Evolutionary conservation across 2,329 filamentous ascomycete species (phyloP).

Genomic region (Ramularia collo-cygni): DNA sequence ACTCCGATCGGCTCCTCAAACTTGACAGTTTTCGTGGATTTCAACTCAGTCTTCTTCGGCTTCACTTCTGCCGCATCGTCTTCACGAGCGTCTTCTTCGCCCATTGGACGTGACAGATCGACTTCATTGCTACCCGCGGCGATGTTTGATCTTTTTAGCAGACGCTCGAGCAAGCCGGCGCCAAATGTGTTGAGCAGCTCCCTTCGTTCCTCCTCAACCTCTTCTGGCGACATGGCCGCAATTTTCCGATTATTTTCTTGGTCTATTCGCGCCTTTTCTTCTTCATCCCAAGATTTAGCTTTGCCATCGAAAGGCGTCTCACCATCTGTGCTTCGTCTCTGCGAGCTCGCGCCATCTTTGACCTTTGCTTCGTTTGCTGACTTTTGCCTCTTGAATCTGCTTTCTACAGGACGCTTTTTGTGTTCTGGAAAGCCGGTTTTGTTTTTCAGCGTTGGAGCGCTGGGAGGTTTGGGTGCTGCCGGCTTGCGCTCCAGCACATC

Average conservation of each 20-base stretch:
- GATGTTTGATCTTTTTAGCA: slow-evolving; percentile 70
- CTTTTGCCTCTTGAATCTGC: slow-evolving; percentile 69
- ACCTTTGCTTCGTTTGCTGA: slow-evolving; percentile 31
- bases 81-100: background rate
- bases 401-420: slow-evolving; percentile 66
- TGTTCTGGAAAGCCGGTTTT: slow-evolving; percentile 76
- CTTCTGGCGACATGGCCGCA: slow-evolving; percentile 68
- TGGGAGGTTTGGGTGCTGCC: slow-evolving; percentile 52
- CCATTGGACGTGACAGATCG: slow-evolving; percentile 25
- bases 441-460: slow-evolving; percentile 53
- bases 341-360: background rate
- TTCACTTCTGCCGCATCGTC: background rate
- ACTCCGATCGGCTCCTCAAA: slow-evolving; percentile 16
- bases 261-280: slow-evolving; percentile 68
- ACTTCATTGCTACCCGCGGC: slow-evolving; percentile 52
- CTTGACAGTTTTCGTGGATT: slow-evolving; percentile 19
- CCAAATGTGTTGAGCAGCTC: slow-evolving; percentile 76
- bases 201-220: slow-evolving; percentile 72
- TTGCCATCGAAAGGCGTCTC: slow-evolving; percentile 2
- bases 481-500: slow-evolving; percentile 74
- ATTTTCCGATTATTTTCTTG: slow-evolving; percentile 71
- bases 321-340: background rate
- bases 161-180: slow-evolving; percentile 65
- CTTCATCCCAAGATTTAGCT: slow-evolving; percentile 34
- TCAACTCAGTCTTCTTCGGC: slow-evolving; percentile 6